Evolutionary conservation across 2,329 filamentous ascomycete species (phyloP), one percentile per base, ranked within the genome.

Genomic region (Penicillium verrucosum): DNA sequence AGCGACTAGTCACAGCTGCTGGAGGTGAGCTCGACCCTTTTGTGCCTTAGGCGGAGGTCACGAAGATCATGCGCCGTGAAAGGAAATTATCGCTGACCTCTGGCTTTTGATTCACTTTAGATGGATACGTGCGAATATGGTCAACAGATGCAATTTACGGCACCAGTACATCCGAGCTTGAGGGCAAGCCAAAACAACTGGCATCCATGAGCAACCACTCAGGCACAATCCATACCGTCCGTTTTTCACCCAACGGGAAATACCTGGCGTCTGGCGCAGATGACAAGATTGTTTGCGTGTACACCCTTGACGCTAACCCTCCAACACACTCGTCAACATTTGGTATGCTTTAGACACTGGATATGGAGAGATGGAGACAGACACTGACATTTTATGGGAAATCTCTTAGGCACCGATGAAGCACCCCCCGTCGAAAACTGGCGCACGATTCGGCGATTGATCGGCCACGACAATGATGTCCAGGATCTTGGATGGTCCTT

Each of bases 171-270:
- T 78, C 85, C 34, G 81, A 82, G 58, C 92, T 88, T 76, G 82
- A 81, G 53, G 89, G 86, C 69, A 80, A 86, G 66, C 93, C 95
- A 46, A 92, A 90, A 69, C 95, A 99, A 81, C 85, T 99, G 68
- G 96, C 93, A 66, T 93, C 95, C 69, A 94, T 99, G 85, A 97
- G 92, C 84, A 92, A 97, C 72, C 94, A 99, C 75, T 92, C 96
- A 4, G 94, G 93, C 65, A 97, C 93, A 18, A 97, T 97, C 61
- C 93, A 97, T 76, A 92, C 93, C 0, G 94, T 99, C 61, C 89
- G 95, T 65, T 99, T 97, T 79, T 97, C 94, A 10, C 89, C 91
- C 29, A 97, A 96, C 70, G 90, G 92, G 56, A 91, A 91, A 72
- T 99, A 97, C 73, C 84, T 99, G 51, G 95, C 95, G 34, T 97